Evolutionary conservation across 2,329 filamentous ascomycete genomes (phyloP).

Genomic region (Chaetomiaceae sp.): DNA sequence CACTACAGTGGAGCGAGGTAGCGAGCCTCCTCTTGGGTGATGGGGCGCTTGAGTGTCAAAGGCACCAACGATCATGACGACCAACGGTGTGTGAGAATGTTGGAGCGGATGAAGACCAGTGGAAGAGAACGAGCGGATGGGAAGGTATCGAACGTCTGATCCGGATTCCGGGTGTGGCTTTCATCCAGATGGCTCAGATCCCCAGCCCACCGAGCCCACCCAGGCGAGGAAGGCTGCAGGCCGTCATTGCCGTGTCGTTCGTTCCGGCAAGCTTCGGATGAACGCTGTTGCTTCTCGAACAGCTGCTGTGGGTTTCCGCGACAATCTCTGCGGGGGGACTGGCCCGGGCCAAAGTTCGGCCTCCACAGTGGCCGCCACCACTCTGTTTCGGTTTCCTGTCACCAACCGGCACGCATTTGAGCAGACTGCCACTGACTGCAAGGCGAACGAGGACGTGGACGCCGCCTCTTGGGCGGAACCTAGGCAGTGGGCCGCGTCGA

Average conservation of each 20-base stretch:
- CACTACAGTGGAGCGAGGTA: too few species aligned
- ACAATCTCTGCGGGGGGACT: background rate
- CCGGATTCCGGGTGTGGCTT: background rate
- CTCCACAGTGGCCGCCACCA: conserved; percentile 10
- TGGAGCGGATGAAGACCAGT: too few species aligned
- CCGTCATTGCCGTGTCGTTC: too few species aligned
- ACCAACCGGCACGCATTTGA: background rate
- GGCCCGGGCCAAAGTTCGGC: background rate
- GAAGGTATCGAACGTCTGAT: background rate
- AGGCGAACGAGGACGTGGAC: conserved; percentile 10
- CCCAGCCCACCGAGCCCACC: too few species aligned
- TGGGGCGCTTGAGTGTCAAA: too few species aligned
- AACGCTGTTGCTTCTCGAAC: background rate
- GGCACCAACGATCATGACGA: too few species aligned
- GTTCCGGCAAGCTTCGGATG: conserved; percentile 9
- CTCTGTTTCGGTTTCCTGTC: conserved; percentile 7
- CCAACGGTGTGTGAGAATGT: too few species aligned
- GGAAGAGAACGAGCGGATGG: background rate
- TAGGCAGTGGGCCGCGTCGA: conserved; percentile 13
- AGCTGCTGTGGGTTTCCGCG: background rate
- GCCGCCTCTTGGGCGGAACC: conserved; percentile 7
- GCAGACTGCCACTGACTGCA: background rate
- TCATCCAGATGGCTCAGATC: background rate
- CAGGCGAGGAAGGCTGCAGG: too few species aligned
- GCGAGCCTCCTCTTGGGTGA: too few species aligned